Evolutionary conservation across 441 rosid species (phyloP), one percentile per base, ranked within the genome.

Genomic region (Adansonia rubrostipa): DNA sequence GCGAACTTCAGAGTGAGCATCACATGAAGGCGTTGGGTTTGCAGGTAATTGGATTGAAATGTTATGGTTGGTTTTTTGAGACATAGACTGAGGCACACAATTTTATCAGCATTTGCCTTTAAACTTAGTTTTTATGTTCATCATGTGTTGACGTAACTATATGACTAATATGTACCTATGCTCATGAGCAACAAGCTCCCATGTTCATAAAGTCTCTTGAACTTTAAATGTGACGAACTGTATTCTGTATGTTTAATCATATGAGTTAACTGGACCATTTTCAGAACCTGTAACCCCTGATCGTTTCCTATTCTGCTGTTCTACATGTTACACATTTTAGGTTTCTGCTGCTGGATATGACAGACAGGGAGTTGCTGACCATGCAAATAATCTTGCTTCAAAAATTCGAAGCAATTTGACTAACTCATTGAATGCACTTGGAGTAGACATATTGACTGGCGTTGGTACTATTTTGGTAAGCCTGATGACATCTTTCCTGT

Each of bases 291-390:
- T 54, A 62, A 28, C n/a, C n/a, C 77, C 14, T 20, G 9, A 45
- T 44, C 36, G 61, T 45, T 60, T 60, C 17, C n/a, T 48, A 62
- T 75, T 47, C 4, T 24, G 0, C 0, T 64, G 61, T 11, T 63
- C 19, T 64, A 9, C 33, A 28, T 64, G 71, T 33, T 75, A 17
- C 6, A 8, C 80, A 15, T 79, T 73, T 13, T 78, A 96, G 99
- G 98, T 96, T 74, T 84, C 96, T 63, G 97, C 97, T 75, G 96
- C 97, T 78, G 92, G 96, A 51, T 96, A 96, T 69, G 94, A 96
- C 79, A 92, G 97, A 50, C 96, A 93, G 82, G 98, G 94, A 77
- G 97, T 94, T 76, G 98, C 98, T 57, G 97, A 96, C 85, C 99
- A 93, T 78, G 99, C 99, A 14, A 96, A 89, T 79, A 92, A 92